These are phyloP conservation scores for Osmanthus fragrans DNA, from an alignment of 257 asterid species.

Conservation along the genomic window DNA sequence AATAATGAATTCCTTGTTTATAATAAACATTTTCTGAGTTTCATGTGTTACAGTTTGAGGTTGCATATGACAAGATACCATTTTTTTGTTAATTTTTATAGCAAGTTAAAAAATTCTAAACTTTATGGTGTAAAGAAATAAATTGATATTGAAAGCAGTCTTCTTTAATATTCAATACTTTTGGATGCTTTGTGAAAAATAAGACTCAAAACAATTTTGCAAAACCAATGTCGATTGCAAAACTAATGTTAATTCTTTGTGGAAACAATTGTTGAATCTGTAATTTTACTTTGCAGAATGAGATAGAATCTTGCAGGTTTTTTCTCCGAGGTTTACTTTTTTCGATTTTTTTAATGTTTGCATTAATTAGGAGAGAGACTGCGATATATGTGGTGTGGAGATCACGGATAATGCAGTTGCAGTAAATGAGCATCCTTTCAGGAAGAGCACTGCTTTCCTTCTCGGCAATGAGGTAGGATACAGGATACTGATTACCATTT, in stretches of 20 bases:
- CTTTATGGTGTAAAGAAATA: background rate
- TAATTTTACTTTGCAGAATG: background rate
- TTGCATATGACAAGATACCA: background rate
- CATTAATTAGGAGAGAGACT: conserved; percentile 67
- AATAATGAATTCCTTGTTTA: no score
- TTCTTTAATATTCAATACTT: background rate
- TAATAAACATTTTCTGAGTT: no score
- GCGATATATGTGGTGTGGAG: conserved; percentile 98
- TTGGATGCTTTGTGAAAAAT: background rate
- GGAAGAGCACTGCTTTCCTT: conserved; percentile 88
- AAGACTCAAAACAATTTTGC: background rate
- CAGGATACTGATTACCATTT: conserved; percentile 4
- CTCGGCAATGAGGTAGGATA: conserved; percentile 89
- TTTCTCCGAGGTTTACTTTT: conserved; percentile 16
- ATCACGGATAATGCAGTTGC: conserved; percentile 72
- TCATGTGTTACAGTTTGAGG: background rate
- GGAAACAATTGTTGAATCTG: background rate
- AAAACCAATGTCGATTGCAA: background rate
- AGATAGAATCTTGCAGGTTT: background rate
- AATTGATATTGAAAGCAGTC: background rate
- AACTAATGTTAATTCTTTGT: background rate
- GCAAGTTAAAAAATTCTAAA: background rate
- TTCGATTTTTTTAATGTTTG: conserved; percentile 1
- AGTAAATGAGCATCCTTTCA: conserved; percentile 85
- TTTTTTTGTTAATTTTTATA: background rate